Conservation (phyloP, 129 eudicot species). For the Helianthus annuus region HanXRQr2.0-SUNRISE NC_035437.2:32790582-32791081, state of each 20-base stretch:
- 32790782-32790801: conserved; percentile 90
- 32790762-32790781: conserved; percentile 94
- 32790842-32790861: conserved; percentile 81
- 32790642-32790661: conserved; percentile 1
- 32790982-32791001: conserved; percentile 63
- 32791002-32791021: conserved; percentile 54
- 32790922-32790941: not conserved
- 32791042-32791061: conserved; percentile 76
- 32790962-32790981: conserved; percentile 18
- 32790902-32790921: conserved; percentile 51
- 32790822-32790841: conserved; percentile 56
- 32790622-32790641: not conserved
- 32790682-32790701: conserved; percentile 71
- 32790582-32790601: conserved; percentile 98
- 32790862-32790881: conserved; percentile 79
- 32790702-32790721: conserved; percentile 77
- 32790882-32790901: conserved; percentile 93
- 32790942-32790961: not conserved
- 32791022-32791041: conserved; percentile 66
- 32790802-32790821: conserved; percentile 67
- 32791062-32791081: conserved; percentile 65
- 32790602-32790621: conserved; percentile 69
- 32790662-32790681: not conserved
- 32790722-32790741: conserved; percentile 64
- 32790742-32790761: conserved; percentile 79